Conservation (phyloP, 495 filamentous ascomycete species). For the Xylaria bambusicola region DNA sequence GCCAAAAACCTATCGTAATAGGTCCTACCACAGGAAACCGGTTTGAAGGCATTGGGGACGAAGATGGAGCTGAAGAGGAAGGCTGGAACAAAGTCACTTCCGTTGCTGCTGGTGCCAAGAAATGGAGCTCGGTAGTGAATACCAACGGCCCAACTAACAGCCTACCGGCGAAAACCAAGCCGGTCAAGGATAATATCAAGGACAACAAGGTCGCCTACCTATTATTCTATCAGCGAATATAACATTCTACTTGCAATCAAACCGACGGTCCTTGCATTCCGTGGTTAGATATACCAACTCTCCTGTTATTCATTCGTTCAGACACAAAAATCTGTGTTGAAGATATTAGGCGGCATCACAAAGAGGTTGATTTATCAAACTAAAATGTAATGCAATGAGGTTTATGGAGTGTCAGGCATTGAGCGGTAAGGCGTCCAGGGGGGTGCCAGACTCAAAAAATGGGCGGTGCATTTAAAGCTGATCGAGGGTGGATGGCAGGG, state of each 20-base stretch:
- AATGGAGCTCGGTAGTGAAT: slow-evolving; percentile 65
- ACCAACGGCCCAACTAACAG: slow-evolving; percentile 43
- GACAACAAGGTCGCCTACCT: slow-evolving; percentile 98
- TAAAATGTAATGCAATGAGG: neutral
- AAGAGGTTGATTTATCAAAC: neutral
- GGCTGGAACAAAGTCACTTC: slow-evolving; percentile 87
- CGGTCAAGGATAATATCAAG: slow-evolving; percentile 70
- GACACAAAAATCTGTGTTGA: neutral
- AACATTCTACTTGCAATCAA: slow-evolving; percentile 2
- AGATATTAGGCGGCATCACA: neutral
- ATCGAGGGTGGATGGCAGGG: neutral
- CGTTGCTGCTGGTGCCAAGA: slow-evolving; percentile 60
- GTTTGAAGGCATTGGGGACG: slow-evolving; percentile 68
- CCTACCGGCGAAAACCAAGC: slow-evolving; percentile 51
- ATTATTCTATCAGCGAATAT: slow-evolving; percentile 87
- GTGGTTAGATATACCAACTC: neutral
- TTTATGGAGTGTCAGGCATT: neutral
- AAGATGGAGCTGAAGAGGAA: slow-evolving; percentile 67
- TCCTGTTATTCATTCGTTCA: neutral
- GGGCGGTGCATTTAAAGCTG: neutral
- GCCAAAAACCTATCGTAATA: slow-evolving; percentile 44
- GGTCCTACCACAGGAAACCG: slow-evolving; percentile 54
- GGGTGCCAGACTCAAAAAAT: neutral
- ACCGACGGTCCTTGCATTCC: neutral
- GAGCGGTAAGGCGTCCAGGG: slow-evolving; percentile 2